Evolutionary conservation across 202 grass and related monocot species (phyloP).

Genomic region (Alloteropsis angusta): DNA sequence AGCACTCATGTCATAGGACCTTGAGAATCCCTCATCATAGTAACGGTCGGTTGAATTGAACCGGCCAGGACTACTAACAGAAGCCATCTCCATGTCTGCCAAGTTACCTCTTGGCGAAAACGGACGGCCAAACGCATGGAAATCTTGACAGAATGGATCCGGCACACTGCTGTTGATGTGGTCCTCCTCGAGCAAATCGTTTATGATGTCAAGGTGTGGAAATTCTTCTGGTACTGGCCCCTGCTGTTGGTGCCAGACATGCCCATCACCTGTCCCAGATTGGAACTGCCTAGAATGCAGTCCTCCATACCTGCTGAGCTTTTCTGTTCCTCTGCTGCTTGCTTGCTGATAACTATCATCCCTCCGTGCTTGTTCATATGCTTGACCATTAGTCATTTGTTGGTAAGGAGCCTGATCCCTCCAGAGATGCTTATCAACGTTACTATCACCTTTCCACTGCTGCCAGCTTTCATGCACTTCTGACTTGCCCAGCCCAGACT

Average conservation of each 20-base stretch:
- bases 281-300: conserved; percentile 31
- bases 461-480: conserved; percentile 41
- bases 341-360: conserved; percentile 35
- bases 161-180: conserved; percentile 39
- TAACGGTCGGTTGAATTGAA: conserved; percentile 40
- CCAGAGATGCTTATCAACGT: conserved; percentile 32
- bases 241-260: conserved; percentile 41
- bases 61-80: conserved; percentile 37
- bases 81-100: conserved; percentile 15
- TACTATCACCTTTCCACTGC: conserved; percentile 27
- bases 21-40: conserved; percentile 32
- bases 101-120: conserved; percentile 35
- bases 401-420: conserved; percentile 30
- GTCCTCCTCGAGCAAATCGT: conserved; percentile 85
- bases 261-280: conserved; percentile 20
- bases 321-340: conserved; percentile 33
- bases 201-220: conserved; percentile 95
- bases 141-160: conserved; percentile 33
- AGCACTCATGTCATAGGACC: conserved; percentile 44
- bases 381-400: conserved; percentile 24
- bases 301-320: conserved; percentile 23
- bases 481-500: conserved; percentile 48
- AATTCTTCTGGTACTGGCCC: conserved; percentile 58
- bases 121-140: conserved; percentile 33
- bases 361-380: conserved; percentile 27